Evolutionary conservation across 345 rosid genomes (phyloP).

Genomic region (Populus simonii): DNA sequence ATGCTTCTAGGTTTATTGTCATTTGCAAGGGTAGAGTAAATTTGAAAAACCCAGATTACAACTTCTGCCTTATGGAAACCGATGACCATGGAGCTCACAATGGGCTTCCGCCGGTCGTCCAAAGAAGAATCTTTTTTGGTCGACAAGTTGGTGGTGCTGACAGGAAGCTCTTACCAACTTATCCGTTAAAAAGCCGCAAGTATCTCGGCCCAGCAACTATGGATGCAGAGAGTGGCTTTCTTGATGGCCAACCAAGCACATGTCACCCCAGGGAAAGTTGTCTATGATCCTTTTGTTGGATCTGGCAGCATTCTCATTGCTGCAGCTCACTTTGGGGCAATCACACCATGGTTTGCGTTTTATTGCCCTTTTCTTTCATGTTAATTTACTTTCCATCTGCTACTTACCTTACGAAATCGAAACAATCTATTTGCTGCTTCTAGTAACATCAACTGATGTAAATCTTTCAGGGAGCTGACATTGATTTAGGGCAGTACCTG

Average conservation of each 20-base stretch:
- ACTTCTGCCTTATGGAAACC: slow-evolving; percentile 83
- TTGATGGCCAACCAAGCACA: slow-evolving; percentile 96
- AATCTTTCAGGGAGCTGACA: slow-evolving; percentile 82
- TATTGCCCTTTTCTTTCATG: background rate
- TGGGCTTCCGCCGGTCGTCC: slow-evolving; percentile 80
- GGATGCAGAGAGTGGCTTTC: slow-evolving; percentile 98
- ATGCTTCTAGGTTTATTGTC: background rate
- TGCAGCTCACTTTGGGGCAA: slow-evolving; percentile 90
- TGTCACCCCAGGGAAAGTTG: slow-evolving; percentile 70
- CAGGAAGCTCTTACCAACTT: slow-evolving; percentile 80
- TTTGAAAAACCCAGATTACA: slow-evolving; percentile 70
- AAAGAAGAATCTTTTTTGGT: slow-evolving; percentile 78
- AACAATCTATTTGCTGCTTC: background rate
- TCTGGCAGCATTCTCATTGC: slow-evolving; percentile 95
- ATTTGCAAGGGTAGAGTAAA: slow-evolving; percentile 69
- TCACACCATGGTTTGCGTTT: slow-evolving; percentile 62
- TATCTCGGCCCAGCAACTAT: slow-evolving; percentile 96
- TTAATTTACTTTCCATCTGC: background rate
- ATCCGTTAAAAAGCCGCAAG: slow-evolving; percentile 75
- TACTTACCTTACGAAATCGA: background rate
- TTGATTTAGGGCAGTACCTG: slow-evolving; percentile 91
- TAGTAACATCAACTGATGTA: slow-evolving; percentile 15
- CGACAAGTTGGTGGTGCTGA: slow-evolving; percentile 90
- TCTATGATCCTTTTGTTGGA: slow-evolving; percentile 95
- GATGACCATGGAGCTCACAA: slow-evolving; percentile 68